Evolutionary conservation across 345 rosid species (phyloP).

Genomic region (Orychophragmus violaceus): DNA sequence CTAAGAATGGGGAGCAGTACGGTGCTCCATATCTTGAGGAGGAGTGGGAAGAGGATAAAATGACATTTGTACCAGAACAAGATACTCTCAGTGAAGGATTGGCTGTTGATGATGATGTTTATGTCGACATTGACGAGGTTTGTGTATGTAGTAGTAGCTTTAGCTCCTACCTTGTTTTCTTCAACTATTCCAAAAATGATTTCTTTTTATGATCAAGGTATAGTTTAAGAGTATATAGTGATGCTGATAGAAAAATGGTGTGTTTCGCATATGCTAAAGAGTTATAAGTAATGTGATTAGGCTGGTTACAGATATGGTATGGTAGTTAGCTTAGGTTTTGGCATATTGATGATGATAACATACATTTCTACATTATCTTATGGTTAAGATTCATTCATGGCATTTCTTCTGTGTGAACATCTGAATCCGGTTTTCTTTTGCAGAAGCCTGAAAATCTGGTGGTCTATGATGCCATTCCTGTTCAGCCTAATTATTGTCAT

Average conservation of each 20-base stretch:
- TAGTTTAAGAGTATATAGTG: not conserved
- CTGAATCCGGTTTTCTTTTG: not conserved
- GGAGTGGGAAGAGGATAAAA: slow-evolving; percentile 71
- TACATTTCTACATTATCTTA: not conserved
- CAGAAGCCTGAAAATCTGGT: slow-evolving; percentile 42
- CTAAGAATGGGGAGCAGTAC: slow-evolving; percentile 98
- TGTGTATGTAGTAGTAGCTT: not conserved
- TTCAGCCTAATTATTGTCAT: slow-evolving; percentile 35
- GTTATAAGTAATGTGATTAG: not conserved
- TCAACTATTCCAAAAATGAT: not conserved
- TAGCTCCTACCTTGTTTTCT: not conserved
- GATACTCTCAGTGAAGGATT: slow-evolving; percentile 35
- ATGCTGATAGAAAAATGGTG: too few species aligned
- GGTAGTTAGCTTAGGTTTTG: not conserved
- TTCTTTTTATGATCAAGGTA: not conserved
- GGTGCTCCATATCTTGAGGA: slow-evolving; percentile 96
- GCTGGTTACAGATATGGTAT: not conserved
- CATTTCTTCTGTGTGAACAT: not conserved
- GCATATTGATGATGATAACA: not conserved
- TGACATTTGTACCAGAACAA: slow-evolving; percentile 45
- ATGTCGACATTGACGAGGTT: slow-evolving; percentile 57
- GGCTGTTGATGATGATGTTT: slow-evolving; percentile 37
- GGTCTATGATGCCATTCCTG: slow-evolving; percentile 39
- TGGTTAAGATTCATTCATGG: not conserved
- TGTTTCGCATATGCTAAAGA: too few species aligned